phyloP scores from a whole-genome alignment of 139 green algal species.

The Volvox reticuliferus region DNA sequence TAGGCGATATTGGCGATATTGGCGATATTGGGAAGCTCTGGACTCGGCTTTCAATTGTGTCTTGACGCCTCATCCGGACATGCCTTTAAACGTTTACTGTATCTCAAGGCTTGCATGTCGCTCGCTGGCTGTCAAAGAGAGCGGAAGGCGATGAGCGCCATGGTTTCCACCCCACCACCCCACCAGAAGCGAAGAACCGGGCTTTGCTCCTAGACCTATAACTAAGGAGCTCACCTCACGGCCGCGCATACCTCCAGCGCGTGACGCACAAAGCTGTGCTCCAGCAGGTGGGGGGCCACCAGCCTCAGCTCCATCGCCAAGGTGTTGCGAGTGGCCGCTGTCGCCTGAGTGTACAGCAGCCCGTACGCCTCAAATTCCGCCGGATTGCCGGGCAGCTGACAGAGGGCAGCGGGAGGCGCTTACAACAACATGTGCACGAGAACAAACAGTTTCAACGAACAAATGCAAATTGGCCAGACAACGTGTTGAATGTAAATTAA shows the following conservation, averaged over 20 bases:
- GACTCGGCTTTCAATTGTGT: no score
- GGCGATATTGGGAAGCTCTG: no score
- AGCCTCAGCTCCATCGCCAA: constrained; percentile 57
- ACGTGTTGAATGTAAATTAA: no score
- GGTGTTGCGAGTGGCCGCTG: constrained; percentile 33
- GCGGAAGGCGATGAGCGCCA: constrained; percentile 43
- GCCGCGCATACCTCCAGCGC: constrained; percentile 55
- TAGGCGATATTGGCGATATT: no score
- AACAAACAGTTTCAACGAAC: no score
- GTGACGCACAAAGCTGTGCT: constrained; percentile 55
- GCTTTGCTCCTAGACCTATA: background rate
- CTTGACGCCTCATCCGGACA: no score
- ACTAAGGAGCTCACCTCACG: constrained; percentile 35
- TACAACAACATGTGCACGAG: no score
- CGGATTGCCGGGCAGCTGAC: constrained; percentile 51
- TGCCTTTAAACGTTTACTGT: no score
- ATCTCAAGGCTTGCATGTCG: no score
- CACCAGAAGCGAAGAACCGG: background rate
- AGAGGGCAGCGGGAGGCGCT: background rate
- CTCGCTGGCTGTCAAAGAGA: no score
- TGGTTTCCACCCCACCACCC: constrained; percentile 42
- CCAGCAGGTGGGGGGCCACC: constrained; percentile 37
- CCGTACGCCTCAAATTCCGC: constrained; percentile 82
- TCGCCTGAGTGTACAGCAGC: constrained; percentile 71
- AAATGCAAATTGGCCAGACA: no score